Evolutionary conservation across 371 early-diverging fungal species (phyloP).

Genomic region (Sporodiniella umbellata): DNA sequence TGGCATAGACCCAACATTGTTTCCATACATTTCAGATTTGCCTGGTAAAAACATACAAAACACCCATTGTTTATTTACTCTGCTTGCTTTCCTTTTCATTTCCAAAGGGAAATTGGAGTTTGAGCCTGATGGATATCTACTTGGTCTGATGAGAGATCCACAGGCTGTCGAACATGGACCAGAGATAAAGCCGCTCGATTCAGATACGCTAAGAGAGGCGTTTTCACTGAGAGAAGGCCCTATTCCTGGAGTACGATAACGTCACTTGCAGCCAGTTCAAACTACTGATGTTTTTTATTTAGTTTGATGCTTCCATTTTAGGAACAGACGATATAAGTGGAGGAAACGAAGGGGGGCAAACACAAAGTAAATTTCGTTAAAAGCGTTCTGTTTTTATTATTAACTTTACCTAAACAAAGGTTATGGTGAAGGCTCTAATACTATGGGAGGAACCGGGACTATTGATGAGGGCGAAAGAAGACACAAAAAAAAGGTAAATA

Average conservation of each 20-base stretch:
- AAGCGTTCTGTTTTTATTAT: too few relatives aligned
- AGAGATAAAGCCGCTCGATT: constrained; percentile 33
- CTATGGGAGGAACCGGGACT: too few relatives aligned
- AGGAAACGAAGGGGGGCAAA: constrained; percentile 11
- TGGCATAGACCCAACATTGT: constrained; percentile 42
- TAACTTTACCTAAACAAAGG: too few relatives aligned
- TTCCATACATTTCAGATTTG: constrained; percentile 49
- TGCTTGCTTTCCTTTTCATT: too few relatives aligned
- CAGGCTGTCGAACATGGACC: constrained; percentile 33
- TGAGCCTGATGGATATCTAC: constrained; percentile 38
- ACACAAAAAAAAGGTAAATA: constrained; percentile 67
- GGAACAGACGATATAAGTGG: constrained; percentile 43
- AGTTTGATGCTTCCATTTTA: constrained; percentile 59
- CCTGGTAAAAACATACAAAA: constrained; percentile 54
- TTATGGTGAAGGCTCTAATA: constrained; percentile 30
- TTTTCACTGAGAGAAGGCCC: constrained; percentile 56
- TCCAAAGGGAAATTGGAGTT: constrained; percentile 37
- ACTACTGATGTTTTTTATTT: background rate
- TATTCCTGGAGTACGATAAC: constrained; percentile 50
- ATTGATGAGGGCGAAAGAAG: constrained; percentile 46
- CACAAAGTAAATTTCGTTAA: too few relatives aligned
- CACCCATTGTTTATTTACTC: too few relatives aligned
- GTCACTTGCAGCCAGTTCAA: background rate
- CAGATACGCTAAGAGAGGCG: constrained; percentile 47
- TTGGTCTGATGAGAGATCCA: constrained; percentile 44